Evolutionary conservation across 306 rosid species (phyloP).

Genomic region (Inga laurina): DNA sequence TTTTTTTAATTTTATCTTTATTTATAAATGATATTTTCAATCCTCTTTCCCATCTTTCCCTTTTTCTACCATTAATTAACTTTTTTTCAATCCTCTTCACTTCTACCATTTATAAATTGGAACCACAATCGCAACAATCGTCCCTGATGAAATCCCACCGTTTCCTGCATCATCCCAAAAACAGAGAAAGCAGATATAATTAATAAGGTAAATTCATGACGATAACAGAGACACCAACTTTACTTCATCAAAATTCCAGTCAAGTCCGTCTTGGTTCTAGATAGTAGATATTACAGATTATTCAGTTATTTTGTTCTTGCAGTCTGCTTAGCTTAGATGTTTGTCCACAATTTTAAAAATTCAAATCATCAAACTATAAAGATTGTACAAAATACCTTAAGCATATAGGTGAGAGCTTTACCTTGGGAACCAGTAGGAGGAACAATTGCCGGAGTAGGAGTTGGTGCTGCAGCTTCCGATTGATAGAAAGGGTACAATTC

Average conservation of each 20-base stretch:
- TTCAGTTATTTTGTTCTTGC: neutral
- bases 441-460: neutral
- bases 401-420: neutral
- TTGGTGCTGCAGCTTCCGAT: neutral
- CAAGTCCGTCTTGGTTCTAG: neutral
- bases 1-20: no score
- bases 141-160: no score
- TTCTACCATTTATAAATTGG: no score
- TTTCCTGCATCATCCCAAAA: conserved; percentile 13
- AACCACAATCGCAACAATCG: no score
- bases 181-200: neutral
- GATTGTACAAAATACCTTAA: neutral
- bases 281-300: neutral
- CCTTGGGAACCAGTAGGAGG: conserved; percentile 37
- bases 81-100: no score
- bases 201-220: neutral
- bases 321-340: no score
- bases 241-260: neutral
- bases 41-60: no score
- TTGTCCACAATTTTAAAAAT: no score
- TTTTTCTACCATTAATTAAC: no score
- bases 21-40: no score
- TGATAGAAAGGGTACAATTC: conserved; percentile 28
- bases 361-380: neutral
- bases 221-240: neutral